Conservation (phyloP, 129 eudicot genomes). For the Ambrosia artemisiifolia region DNA sequence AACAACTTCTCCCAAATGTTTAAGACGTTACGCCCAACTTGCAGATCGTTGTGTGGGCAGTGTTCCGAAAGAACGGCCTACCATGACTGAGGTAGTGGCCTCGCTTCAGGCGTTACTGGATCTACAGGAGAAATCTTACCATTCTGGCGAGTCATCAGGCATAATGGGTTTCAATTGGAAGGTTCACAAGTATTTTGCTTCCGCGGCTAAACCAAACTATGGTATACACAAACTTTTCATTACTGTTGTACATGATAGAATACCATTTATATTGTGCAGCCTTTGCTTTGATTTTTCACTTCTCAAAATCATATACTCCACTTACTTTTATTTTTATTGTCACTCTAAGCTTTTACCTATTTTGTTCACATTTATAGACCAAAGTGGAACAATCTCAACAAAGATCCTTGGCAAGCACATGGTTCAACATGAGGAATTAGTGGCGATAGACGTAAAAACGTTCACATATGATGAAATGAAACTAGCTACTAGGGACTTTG, state of each 20-base stretch:
- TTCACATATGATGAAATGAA: constrained; percentile 35
- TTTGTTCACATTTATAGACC: neutral
- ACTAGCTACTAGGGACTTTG: constrained; percentile 48
- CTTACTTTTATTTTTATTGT: neutral
- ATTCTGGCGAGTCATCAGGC: neutral
- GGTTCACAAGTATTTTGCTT: neutral
- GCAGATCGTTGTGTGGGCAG: constrained; percentile 1
- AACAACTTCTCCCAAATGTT: neutral
- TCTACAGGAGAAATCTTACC: neutral
- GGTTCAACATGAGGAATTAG: neutral
- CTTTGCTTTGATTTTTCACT: no score
- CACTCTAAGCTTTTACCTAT: neutral
- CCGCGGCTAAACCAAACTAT: neutral
- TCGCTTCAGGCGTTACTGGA: constrained; percentile 14
- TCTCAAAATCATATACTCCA: no score
- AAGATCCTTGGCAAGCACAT: neutral
- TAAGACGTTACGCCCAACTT: neutral
- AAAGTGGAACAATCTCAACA: neutral
- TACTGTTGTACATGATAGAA: neutral
- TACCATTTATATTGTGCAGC: no score
- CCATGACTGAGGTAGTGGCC: constrained; percentile 17
- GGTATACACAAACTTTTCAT: neutral
- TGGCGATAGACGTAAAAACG: constrained; percentile 37
- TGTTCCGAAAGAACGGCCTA: constrained; percentile 13
- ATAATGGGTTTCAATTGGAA: neutral